Conservation (phyloP, 768 basidiomycete species). For the Lyophyllum atratum region DNA sequence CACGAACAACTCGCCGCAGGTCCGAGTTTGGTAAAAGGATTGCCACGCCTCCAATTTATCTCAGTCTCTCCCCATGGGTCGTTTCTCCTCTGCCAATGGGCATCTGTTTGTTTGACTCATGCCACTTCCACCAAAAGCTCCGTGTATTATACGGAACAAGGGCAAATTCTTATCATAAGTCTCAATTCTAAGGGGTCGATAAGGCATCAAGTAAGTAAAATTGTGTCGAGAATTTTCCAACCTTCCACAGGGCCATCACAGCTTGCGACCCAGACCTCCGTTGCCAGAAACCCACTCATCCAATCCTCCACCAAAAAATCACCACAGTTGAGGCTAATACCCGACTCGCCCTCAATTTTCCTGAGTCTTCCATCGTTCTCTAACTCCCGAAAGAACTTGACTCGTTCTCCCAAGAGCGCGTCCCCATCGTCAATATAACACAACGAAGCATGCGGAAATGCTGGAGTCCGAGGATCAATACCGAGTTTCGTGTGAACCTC, state of each 20-base stretch:
- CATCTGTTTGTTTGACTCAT: slow-evolving; percentile 21
- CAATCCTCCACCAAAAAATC: slow-evolving; percentile 49
- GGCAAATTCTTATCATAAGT: too few relatives aligned
- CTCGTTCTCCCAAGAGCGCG: slow-evolving; percentile 49
- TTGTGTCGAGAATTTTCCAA: slow-evolving; percentile 52
- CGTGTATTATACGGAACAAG: slow-evolving; percentile 25
- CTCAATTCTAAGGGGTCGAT: too few relatives aligned
- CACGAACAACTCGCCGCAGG: background rate
- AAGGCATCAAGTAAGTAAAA: slow-evolving; percentile 11
- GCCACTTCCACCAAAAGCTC: slow-evolving; percentile 22
- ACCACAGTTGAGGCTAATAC: slow-evolving; percentile 34
- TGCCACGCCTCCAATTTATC: too few relatives aligned
- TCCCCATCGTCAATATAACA: slow-evolving; percentile 76
- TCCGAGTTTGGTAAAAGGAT: background rate
- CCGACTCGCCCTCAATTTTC: slow-evolving; percentile 1
- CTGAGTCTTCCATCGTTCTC: slow-evolving; percentile 34
- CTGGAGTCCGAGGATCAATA: slow-evolving; percentile 50
- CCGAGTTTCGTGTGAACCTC: slow-evolving; percentile 41
- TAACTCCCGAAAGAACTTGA: slow-evolving; percentile 46
- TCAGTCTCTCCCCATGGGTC: too few relatives aligned
- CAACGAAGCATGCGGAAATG: slow-evolving; percentile 73
- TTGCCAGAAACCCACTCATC: slow-evolving; percentile 43
- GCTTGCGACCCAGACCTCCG: slow-evolving; percentile 59
- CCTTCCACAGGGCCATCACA: slow-evolving; percentile 62
- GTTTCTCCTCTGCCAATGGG: too few relatives aligned